Conservation (phyloP, 1,284 basidiomycete species). For the Ustilago loliicola region DNA sequence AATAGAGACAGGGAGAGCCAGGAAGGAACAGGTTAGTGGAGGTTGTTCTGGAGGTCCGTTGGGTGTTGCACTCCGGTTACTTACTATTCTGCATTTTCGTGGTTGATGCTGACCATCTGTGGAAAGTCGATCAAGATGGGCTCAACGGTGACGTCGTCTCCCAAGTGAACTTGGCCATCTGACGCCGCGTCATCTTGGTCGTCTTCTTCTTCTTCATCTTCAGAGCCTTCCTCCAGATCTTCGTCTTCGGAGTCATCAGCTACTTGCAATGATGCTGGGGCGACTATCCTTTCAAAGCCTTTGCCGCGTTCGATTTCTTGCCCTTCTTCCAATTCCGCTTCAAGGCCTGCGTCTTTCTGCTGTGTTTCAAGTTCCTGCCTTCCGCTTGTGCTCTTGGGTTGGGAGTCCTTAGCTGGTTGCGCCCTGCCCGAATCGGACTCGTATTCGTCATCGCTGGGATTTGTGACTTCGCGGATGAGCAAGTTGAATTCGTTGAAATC, state of each 20-base stretch:
- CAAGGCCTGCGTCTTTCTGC: neutral
- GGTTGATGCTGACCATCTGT: slow-evolving; percentile 98
- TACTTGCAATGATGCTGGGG: slow-evolving; percentile 20
- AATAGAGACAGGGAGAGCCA: slow-evolving; percentile 1
- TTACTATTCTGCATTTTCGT: slow-evolving; percentile 95
- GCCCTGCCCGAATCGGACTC: slow-evolving; percentile 30
- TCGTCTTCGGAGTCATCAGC: slow-evolving; percentile 19
- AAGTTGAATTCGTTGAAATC: slow-evolving; percentile 99
- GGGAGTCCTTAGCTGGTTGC: slow-evolving; percentile 17
- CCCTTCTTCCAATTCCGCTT: slow-evolving; percentile 25
- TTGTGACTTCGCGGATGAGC: slow-evolving; percentile 77
- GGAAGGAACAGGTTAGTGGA: neutral
- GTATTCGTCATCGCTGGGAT: slow-evolving; percentile 30
- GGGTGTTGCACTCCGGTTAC: slow-evolving; percentile 63
- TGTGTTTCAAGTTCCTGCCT: neutral
- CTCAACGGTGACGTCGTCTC: slow-evolving; percentile 79
- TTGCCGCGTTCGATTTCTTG: slow-evolving; percentile 60
- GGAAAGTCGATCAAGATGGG: slow-evolving; percentile 98
- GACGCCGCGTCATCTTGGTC: slow-evolving; percentile 73
- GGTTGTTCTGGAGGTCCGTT: neutral
- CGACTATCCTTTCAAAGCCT: slow-evolving; percentile 60
- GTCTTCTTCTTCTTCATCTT: slow-evolving; percentile 42
- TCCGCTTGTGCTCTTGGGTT: slow-evolving; percentile 9
- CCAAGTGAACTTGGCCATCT: slow-evolving; percentile 80
- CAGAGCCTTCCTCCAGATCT: slow-evolving; percentile 37